These are phyloP conservation scores for Psilocybe sp. DNA, from an alignment of 768 basidiomycete species.

Conservation along the genomic window DNA sequence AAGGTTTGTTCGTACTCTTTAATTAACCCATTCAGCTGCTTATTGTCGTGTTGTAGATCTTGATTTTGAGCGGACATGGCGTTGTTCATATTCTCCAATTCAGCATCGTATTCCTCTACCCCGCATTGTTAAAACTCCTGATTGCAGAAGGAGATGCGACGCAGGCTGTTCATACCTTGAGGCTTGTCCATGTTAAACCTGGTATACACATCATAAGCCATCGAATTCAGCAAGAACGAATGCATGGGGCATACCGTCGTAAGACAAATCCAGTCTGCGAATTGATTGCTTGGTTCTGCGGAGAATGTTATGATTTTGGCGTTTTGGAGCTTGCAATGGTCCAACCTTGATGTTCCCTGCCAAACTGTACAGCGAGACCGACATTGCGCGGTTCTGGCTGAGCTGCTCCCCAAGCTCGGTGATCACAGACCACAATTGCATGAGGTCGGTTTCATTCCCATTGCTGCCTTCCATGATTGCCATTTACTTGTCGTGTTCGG, in stretches of 20 bases:
- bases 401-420: conserved; percentile 84
- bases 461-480: conserved; percentile 37
- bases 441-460: conserved; percentile 57
- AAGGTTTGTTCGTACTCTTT: conserved; percentile 97
- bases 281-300: conserved; percentile 82
- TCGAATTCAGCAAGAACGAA: background rate
- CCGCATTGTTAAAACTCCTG: background rate
- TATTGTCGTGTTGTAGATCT: conserved; percentile 87
- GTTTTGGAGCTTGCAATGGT: conserved; percentile 3
- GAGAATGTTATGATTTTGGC: conserved; percentile 1
- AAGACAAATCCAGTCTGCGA: conserved; percentile 91
- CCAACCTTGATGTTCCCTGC: conserved; percentile 78
- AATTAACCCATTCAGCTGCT: conserved; percentile 85
- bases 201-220: conserved; percentile 2
- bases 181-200: conserved; percentile 90
- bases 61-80: conserved; percentile 82
- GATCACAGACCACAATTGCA: conserved; percentile 64
- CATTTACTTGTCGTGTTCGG: conserved; percentile 8
- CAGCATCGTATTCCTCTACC: conserved; percentile 85
- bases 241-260: conserved; percentile 51
- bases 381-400: conserved; percentile 70
- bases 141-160: conserved; percentile 1
- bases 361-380: conserved; percentile 69
- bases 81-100: conserved; percentile 86
- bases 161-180: conserved; percentile 49